These are phyloP conservation scores for Elongisporangium prolatum DNA, from an alignment of 352 stramenopile species.

Conservation along the genomic window DNA sequence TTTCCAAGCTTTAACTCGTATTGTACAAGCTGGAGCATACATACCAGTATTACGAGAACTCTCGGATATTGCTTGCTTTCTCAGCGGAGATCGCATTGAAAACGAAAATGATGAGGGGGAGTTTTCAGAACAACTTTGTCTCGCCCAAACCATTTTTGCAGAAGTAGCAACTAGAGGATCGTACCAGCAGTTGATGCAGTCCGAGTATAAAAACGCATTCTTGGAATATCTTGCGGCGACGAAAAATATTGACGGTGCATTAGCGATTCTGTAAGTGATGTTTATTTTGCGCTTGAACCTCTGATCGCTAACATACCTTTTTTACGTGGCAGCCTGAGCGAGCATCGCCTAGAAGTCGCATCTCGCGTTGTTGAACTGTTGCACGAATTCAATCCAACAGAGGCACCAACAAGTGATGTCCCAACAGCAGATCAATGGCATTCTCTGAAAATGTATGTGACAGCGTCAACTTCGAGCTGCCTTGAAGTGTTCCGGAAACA, in stretches of 20 bases:
- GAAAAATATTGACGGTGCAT: slow-evolving; percentile 11
- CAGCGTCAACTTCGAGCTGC: slow-evolving; percentile 11
- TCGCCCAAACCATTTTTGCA: slow-evolving; percentile 35
- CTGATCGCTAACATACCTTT: neutral
- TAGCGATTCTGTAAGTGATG: slow-evolving; percentile 15
- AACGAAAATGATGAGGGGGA: slow-evolving; percentile 8
- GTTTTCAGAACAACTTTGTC: slow-evolving; percentile 25
- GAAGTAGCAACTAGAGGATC: slow-evolving; percentile 26
- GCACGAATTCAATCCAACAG: slow-evolving; percentile 25
- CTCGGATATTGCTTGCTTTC: slow-evolving; percentile 22
- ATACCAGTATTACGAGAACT: slow-evolving; percentile 35
- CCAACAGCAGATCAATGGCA: slow-evolving; percentile 11
- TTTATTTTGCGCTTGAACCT: neutral
- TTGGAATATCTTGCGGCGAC: slow-evolving; percentile 44
- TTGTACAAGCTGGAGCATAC: slow-evolving; percentile 41
- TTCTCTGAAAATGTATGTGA: slow-evolving; percentile 15
- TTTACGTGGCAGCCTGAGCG: slow-evolving; percentile 21
- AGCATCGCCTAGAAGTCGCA: slow-evolving; percentile 32
- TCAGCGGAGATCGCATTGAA: slow-evolving; percentile 10
- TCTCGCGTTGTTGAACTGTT: slow-evolving; percentile 30
- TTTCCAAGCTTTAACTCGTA: slow-evolving; percentile 30
- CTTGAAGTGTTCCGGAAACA: slow-evolving; percentile 11
- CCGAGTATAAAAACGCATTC: slow-evolving; percentile 37
- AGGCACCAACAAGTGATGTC: slow-evolving; percentile 1
- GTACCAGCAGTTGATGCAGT: slow-evolving; percentile 18